Percentiles rank a stretch among this genome's conserved stretches.
Conservation (phyloP, 2,329 filamentous ascomycete species). For the Fusarium nanum region DNA sequence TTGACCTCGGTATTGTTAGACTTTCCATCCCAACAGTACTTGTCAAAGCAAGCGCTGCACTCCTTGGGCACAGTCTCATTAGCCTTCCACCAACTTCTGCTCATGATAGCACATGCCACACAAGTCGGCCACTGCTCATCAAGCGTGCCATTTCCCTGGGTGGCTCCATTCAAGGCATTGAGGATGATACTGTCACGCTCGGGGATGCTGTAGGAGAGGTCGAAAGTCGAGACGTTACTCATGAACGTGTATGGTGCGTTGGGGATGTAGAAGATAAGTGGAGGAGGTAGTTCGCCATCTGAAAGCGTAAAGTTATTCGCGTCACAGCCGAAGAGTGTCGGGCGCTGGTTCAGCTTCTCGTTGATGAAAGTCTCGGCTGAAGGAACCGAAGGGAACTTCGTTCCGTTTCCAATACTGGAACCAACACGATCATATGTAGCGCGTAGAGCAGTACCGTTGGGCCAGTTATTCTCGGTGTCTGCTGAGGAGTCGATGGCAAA, state of each 20-base stretch:
- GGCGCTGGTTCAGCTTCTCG: slow-evolving; percentile 69
- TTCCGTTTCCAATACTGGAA: slow-evolving; percentile 61
- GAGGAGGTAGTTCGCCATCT: slow-evolving; percentile 62
- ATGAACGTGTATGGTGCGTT: slow-evolving; percentile 77
- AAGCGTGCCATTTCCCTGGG: slow-evolving; percentile 81
- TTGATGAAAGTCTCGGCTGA: slow-evolving; percentile 66
- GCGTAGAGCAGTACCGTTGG: slow-evolving; percentile 69
- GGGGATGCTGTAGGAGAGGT: slow-evolving; percentile 69
- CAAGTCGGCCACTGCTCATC: slow-evolving; percentile 83
- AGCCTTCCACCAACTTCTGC: slow-evolving; percentile 78
- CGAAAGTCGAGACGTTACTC: slow-evolving; percentile 85
- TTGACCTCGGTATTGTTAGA: slow-evolving; percentile 51
- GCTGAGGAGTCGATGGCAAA: slow-evolving; percentile 73
- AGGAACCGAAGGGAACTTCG: slow-evolving; percentile 69
- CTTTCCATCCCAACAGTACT: slow-evolving; percentile 94
- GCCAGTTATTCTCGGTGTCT: slow-evolving; percentile 68
- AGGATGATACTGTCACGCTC: slow-evolving; percentile 83
- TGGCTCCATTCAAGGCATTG: slow-evolving; percentile 88
- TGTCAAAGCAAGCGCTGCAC: slow-evolving; percentile 80
- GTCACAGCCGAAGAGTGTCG: slow-evolving; percentile 74
- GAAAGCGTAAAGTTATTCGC: slow-evolving; percentile 52
- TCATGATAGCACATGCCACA: slow-evolving; percentile 89
- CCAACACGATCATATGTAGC: slow-evolving; percentile 67
- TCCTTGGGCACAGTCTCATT: slow-evolving; percentile 73
- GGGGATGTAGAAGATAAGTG: slow-evolving; percentile 88